Evolutionary conservation across 2,329 filamentous ascomycete genomes (phyloP).

Genomic region (Claviceps sp.): DNA sequence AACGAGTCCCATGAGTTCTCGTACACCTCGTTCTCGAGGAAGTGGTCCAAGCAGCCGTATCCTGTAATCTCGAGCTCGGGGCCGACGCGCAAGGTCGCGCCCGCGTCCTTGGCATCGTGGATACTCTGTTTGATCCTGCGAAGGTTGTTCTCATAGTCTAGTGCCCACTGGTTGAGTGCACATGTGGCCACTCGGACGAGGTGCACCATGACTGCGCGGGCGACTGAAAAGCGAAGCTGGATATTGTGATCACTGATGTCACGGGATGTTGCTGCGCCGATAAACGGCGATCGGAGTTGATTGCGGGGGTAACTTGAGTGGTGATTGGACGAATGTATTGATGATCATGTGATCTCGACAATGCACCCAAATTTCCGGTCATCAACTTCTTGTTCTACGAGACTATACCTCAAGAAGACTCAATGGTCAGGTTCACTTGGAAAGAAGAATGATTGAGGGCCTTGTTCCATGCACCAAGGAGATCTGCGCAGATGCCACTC

Average conservation of each 20-base stretch:
- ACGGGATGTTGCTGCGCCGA: neutral
- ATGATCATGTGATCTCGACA: too few species aligned
- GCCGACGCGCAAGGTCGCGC: slow-evolving; percentile 49
- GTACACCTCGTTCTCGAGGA: slow-evolving; percentile 32
- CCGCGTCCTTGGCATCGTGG: slow-evolving; percentile 41
- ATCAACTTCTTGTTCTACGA: too few species aligned
- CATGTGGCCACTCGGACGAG: slow-evolving; percentile 19
- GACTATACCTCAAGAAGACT: too few species aligned
- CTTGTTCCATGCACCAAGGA: too few species aligned
- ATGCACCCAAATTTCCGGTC: too few species aligned
- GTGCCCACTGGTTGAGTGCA: slow-evolving; percentile 25
- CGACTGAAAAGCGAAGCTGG: slow-evolving; percentile 34
- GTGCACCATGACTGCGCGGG: slow-evolving; percentile 24
- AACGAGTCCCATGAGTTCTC: slow-evolving; percentile 20
- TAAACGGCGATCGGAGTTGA: neutral
- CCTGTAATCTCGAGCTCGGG: slow-evolving; percentile 34
- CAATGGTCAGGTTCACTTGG: too few species aligned
- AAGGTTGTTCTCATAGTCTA: slow-evolving; percentile 41
- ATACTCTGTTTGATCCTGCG: slow-evolving; percentile 52
- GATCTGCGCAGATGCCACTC: too few species aligned
- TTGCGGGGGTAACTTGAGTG: too few species aligned
- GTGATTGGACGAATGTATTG: too few species aligned
- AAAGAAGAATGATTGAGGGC: too few species aligned
- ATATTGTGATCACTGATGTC: neutral
- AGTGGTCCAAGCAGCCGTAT: slow-evolving; percentile 25